Evolutionary conservation across 352 stramenopile genomes (phyloP).

Genomic region (Globisporangium camurandrum): DNA sequence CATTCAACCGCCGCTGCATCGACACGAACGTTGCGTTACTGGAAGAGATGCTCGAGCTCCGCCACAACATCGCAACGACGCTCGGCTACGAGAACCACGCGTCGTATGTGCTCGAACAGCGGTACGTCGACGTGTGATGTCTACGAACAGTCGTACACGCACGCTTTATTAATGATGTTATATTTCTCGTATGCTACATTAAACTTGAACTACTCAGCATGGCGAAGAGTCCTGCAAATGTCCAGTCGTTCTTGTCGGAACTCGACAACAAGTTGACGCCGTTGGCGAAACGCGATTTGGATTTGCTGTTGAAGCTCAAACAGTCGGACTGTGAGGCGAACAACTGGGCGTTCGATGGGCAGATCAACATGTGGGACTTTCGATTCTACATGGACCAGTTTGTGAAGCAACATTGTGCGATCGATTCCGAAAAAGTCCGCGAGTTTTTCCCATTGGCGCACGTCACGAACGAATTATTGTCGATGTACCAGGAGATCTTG

Average conservation of each 20-base stretch:
- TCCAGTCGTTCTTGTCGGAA: slow-evolving; percentile 67
- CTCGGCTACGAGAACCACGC: slow-evolving; percentile 82
- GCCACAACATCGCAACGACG: slow-evolving; percentile 63
- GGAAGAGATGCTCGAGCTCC: slow-evolving; percentile 75
- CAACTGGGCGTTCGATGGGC: slow-evolving; percentile 63
- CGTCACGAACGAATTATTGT: slow-evolving; percentile 75
- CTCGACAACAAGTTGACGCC: slow-evolving; percentile 70
- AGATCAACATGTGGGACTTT: slow-evolving; percentile 89
- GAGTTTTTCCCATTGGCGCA: slow-evolving; percentile 87
- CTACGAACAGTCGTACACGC: too few relatives aligned
- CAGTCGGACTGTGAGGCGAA: slow-evolving; percentile 47
- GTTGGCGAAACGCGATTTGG: slow-evolving; percentile 70
- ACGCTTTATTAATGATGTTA: not conserved
- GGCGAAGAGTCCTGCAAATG: slow-evolving; percentile 47
- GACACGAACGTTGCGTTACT: slow-evolving; percentile 78
- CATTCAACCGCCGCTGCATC: slow-evolving; percentile 80
- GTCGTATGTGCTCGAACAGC: slow-evolving; percentile 76
- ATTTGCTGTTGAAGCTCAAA: slow-evolving; percentile 68
- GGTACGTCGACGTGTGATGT: too few relatives aligned
- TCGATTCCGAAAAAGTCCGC: slow-evolving; percentile 81
- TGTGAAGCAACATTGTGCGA: slow-evolving; percentile 82
- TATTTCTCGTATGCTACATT: too few relatives aligned
- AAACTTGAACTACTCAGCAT: too few relatives aligned
- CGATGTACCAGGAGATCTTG: slow-evolving; percentile 87
- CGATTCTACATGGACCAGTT: slow-evolving; percentile 86